These are phyloP conservation scores for Gnomoniopsis smithogilvyi DNA, from an alignment of 2,329 filamentous ascomycete genomes.

Conservation along the genomic window DNA sequence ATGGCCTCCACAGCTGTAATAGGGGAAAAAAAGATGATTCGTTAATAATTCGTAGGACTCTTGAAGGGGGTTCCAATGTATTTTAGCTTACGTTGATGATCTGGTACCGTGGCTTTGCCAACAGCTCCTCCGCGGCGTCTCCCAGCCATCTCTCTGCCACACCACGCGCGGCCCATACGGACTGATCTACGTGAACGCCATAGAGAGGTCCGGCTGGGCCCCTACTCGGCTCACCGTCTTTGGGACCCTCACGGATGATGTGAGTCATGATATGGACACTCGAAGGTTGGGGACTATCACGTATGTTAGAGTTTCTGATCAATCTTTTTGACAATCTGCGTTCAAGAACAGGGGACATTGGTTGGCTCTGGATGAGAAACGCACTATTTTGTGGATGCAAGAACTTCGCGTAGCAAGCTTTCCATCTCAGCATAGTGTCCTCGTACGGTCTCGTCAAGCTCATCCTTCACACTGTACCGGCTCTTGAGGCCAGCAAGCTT, in stretches of 20 bases:
- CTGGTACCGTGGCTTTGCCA: constrained; percentile 3
- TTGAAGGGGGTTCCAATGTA: neutral
- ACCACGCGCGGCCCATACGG: neutral
- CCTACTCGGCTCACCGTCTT: neutral
- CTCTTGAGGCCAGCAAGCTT: constrained; percentile 2
- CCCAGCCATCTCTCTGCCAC: constrained; percentile 2
- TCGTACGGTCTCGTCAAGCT: neutral
- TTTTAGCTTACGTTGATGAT: constrained; percentile 3
- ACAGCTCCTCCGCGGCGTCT: constrained; percentile 1
- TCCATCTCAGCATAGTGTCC: constrained; percentile 7
- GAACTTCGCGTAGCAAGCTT: neutral
- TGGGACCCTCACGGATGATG: constrained; percentile 1
- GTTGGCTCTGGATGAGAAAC: neutral
- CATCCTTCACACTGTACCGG: constrained; percentile 1
- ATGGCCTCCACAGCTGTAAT: neutral
- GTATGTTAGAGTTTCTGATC: too few relatives aligned
- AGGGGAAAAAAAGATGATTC: neutral
- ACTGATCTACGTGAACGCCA: constrained; percentile 7
- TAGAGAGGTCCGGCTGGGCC: constrained; percentile 2
- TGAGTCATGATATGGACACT: constrained; percentile 10
- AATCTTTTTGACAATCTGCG: neutral
- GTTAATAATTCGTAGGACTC: neutral
- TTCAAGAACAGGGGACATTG: neutral
- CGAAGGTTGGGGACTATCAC: constrained; percentile 3
- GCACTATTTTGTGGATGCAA: constrained; percentile 6